phyloP scores from a whole-genome alignment of 2,329 filamentous ascomycete genomes.

The Ophiostoma ulmi region DNA sequence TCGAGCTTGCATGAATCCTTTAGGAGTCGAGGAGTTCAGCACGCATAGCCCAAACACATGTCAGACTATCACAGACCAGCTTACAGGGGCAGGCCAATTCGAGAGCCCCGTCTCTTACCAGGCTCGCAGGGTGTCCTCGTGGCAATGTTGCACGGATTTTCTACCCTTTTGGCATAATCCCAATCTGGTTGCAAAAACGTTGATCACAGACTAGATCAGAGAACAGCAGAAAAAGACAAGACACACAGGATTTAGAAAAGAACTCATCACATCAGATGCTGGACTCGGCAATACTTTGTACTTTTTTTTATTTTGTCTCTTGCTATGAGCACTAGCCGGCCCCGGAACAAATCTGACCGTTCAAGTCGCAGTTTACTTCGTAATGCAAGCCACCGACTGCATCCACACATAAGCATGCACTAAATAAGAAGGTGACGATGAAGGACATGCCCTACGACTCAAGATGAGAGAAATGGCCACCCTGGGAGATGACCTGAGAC shows the following conservation, averaged over 20 bases:
- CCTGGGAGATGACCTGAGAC: slow-evolving; percentile 1
- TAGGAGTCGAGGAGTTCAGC: not conserved
- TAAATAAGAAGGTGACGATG: not conserved
- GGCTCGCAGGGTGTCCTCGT: not conserved
- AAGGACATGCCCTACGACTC: not conserved
- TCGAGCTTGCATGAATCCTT: not conserved
- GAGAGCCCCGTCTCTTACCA: not conserved
- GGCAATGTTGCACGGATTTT: not conserved
- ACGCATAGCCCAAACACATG: slow-evolving; percentile 7
- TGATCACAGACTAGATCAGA: not conserved
- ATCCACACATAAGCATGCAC: not conserved
- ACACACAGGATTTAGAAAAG: not conserved
- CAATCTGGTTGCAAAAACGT: not conserved
- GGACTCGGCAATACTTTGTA: not conserved
- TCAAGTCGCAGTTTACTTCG: too few species aligned
- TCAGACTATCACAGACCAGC: slow-evolving; percentile 12
- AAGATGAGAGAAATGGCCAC: not conserved
- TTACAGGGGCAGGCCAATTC: not conserved
- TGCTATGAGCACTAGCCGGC: not conserved
- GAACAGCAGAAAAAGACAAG: not conserved
- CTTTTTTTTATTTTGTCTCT: not conserved
- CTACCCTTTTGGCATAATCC: not conserved
- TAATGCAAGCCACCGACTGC: not conserved
- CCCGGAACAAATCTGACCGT: not conserved
- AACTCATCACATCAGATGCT: not conserved